A percentile compares a stretch with the other conserved stretches of the same genome.
These are phyloP conservation scores for Xylaria sp. DNA, from an alignment of 2,329 filamentous ascomycete species.

Conservation along the genomic window DNA sequence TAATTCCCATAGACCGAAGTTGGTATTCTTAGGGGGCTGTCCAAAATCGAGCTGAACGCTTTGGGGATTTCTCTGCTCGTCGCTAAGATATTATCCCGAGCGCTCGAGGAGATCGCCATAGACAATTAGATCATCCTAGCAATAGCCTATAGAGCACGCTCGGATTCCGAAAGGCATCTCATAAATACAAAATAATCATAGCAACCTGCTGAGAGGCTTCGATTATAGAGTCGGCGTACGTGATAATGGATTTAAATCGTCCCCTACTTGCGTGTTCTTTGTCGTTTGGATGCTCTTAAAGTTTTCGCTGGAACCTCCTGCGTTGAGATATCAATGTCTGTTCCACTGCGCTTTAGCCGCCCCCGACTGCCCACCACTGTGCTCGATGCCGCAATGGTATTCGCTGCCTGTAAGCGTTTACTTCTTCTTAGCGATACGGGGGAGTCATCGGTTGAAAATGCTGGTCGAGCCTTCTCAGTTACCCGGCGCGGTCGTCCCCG, in stretches of 20 bases:
- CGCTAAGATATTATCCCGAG: too few species aligned
- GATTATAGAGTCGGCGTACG: not conserved
- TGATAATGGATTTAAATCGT: not conserved
- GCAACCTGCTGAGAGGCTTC: not conserved
- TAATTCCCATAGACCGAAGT: too few species aligned
- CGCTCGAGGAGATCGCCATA: not conserved
- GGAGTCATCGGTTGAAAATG: not conserved
- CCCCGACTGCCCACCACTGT: not conserved
- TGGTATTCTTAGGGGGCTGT: not conserved
- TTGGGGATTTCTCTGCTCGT: not conserved
- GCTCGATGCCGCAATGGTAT: not conserved
- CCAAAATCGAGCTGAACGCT: not conserved
- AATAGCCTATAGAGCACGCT: not conserved
- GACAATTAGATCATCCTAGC: not conserved
- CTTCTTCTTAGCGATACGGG: slow-evolving; percentile 7
- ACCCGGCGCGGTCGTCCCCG: not conserved
- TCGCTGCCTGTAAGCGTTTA: slow-evolving; percentile 10
- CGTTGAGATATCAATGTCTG: not conserved
- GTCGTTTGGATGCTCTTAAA: not conserved
- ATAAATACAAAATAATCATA: not conserved
- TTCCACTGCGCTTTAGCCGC: not conserved
- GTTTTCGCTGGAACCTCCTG: not conserved
- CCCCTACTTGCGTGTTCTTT: not conserved
- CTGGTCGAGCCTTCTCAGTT: not conserved
- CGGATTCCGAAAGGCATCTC: not conserved